phyloP scores from a whole-genome alignment of 1,284 basidiomycete genomes.

The Irpex lacteus region DNA sequence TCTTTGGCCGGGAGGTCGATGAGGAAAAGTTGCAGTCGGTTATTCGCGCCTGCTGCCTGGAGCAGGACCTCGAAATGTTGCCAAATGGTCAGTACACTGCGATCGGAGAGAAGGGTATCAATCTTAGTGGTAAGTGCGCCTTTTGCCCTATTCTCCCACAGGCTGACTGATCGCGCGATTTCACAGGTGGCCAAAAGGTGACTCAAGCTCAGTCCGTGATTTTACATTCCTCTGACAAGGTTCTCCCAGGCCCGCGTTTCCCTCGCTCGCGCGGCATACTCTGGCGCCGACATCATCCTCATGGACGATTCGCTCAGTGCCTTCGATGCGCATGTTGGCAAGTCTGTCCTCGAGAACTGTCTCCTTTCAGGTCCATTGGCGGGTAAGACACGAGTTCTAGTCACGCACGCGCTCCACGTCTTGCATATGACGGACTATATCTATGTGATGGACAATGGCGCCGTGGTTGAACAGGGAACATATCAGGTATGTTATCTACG shows the following conservation, averaged over 20 bases:
- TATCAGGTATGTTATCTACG: slow-evolving; percentile 42
- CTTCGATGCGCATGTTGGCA: slow-evolving; percentile 71
- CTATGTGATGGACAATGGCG: slow-evolving; percentile 72
- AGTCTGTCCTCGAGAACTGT: slow-evolving; percentile 59
- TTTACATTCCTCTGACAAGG: neutral
- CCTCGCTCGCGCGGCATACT: slow-evolving; percentile 80
- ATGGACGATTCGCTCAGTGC: slow-evolving; percentile 73
- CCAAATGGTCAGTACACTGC: slow-evolving; percentile 71
- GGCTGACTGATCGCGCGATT: neutral
- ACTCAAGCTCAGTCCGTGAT: neutral
- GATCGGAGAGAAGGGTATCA: slow-evolving; percentile 84
- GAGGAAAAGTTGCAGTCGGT: slow-evolving; percentile 53
- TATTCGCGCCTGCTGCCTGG: slow-evolving; percentile 58
- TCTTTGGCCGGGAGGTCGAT: slow-evolving; percentile 62
- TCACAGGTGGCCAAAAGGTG: slow-evolving; percentile 52
- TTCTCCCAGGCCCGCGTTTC: slow-evolving; percentile 76
- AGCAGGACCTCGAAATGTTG: slow-evolving; percentile 65
- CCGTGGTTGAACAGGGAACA: slow-evolving; percentile 61
- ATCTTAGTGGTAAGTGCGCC: slow-evolving; percentile 45
- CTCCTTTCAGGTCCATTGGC: slow-evolving; percentile 55
- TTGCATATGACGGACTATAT: slow-evolving; percentile 66
- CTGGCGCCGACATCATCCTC: slow-evolving; percentile 67
- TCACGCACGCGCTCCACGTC: slow-evolving; percentile 76
- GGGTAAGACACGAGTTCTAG: slow-evolving; percentile 68
- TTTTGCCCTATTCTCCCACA: neutral